Evolutionary conservation across 306 rosid species (phyloP), one percentile per base, ranked within the genome.

Genomic region (Leucaena leucocephala): DNA sequence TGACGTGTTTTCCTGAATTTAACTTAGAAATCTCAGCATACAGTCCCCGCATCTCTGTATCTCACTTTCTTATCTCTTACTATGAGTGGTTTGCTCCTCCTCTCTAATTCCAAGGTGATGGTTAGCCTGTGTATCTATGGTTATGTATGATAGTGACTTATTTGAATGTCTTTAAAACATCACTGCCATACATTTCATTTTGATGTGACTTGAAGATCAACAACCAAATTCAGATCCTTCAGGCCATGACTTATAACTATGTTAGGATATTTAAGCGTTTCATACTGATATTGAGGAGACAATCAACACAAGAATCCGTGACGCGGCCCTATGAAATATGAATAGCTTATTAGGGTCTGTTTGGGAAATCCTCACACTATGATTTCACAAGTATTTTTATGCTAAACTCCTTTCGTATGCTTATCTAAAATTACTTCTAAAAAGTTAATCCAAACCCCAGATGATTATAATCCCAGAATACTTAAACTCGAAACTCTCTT

Each of bases 1-100:
- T 92, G 89, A 90, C 69, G 27, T 55, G 39, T 38, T 48, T 68
- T 22, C 50, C 57, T 59, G 44, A 3, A 50, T 34, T 34, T 58
- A 5, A 39, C 57, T 50, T 14, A 21, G 54, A 44, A 67, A 57
- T 15, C 38, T 72, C 59, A 58, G 39, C 45, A 46, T 19, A n/a
- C 66, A 46, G 17, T n/a, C 62, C 69, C 17, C 35, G 15, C 42
- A 45, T 11, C 52, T 27, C 66, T 33, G 2, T 48, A 5, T 71
- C 71, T 19, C 72, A 50, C 48, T 80, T 73, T 27, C 33, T 21
- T 61, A 0, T 68, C 52, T 67, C 77, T 76, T 83, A 78, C 74
- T n/a, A 36, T 3, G 55, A 58, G 17, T 77, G 43, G 22, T 61
- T 5, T 75, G 19, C 36, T 46, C 79, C 59, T 34, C 79, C 59